Conservation (phyloP, 2,329 filamentous ascomycete species). For the Trichoderma atrobrunneum region DNA sequence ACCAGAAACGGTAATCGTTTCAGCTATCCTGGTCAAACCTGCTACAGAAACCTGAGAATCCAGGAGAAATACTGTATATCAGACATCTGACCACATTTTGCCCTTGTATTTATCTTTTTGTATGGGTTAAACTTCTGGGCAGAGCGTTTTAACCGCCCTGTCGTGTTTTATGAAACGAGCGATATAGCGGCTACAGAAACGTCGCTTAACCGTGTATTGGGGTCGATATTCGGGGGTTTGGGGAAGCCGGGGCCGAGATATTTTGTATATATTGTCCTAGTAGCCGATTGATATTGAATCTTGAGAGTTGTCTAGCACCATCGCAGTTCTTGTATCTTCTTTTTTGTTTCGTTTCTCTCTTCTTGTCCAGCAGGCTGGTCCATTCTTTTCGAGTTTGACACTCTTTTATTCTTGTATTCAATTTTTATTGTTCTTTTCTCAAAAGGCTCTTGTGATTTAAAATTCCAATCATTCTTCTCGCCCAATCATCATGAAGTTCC, state of each 20-base stretch:
- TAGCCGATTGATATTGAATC: neutral
- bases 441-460: neutral
- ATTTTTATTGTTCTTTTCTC: neutral
- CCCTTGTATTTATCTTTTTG: neutral
- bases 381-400: neutral
- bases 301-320: neutral
- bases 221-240: neutral
- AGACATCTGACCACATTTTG: neutral
- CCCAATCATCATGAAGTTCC: neutral
- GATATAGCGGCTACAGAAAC: neutral
- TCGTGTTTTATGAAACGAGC: neutral
- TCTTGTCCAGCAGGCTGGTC: conserved; percentile 1
- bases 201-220: neutral
- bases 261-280: neutral
- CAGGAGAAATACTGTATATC: neutral
- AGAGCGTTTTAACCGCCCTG: neutral
- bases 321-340: neutral
- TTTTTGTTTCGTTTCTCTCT: neutral
- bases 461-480: neutral
- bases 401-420: neutral
- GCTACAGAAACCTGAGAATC: neutral
- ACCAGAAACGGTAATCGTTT: neutral
- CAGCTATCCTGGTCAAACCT: neutral
- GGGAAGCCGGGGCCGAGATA: neutral
- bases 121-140: neutral